phyloP scores from a whole-genome alignment of 331 rosid genomes.

The Phaseolus coccineus region DNA sequence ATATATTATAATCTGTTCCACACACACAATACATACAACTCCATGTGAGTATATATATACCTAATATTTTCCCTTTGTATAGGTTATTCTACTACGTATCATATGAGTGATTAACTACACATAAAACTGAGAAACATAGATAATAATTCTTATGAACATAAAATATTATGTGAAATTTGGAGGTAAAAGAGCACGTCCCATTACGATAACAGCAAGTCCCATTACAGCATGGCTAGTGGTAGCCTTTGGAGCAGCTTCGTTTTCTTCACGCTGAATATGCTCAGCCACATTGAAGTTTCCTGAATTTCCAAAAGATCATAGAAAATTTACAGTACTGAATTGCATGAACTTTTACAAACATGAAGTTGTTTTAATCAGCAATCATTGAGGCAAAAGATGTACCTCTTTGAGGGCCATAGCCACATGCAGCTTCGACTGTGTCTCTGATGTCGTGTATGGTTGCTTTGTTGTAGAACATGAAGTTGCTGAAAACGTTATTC shows the following conservation, averaged over 20 bases:
- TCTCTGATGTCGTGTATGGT: slow-evolving; percentile 64
- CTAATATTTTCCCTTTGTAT: slow-evolving; percentile 3
- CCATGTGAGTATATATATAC: neutral
- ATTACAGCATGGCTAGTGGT: slow-evolving; percentile 43
- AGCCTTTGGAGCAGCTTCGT: slow-evolving; percentile 52
- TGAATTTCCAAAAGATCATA: slow-evolving; percentile 12
- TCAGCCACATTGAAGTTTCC: slow-evolving; percentile 75
- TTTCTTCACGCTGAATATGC: slow-evolving; percentile 60
- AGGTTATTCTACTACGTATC: neutral
- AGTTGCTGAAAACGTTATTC: slow-evolving; percentile 60
- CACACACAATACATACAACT: neutral
- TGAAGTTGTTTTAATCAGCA: neutral
- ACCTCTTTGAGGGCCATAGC: slow-evolving; percentile 82
- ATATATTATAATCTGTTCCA: neutral
- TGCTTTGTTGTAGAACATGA: slow-evolving; percentile 76
- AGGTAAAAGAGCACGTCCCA: slow-evolving; percentile 47
- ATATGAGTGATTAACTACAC: neutral
- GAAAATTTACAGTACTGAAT: too few species aligned
- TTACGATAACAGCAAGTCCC: slow-evolving; percentile 54
- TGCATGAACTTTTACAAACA: slow-evolving; percentile 23
- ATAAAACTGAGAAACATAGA: neutral
- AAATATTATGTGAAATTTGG: slow-evolving; percentile 21
- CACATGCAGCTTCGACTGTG: slow-evolving; percentile 76
- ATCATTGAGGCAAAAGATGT: neutral
- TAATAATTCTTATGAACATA: neutral